These are phyloP conservation scores for Lodderomyces beijingensis DNA, from an alignment of 1,139 yeast genomes.

Conservation along the genomic window DNA sequence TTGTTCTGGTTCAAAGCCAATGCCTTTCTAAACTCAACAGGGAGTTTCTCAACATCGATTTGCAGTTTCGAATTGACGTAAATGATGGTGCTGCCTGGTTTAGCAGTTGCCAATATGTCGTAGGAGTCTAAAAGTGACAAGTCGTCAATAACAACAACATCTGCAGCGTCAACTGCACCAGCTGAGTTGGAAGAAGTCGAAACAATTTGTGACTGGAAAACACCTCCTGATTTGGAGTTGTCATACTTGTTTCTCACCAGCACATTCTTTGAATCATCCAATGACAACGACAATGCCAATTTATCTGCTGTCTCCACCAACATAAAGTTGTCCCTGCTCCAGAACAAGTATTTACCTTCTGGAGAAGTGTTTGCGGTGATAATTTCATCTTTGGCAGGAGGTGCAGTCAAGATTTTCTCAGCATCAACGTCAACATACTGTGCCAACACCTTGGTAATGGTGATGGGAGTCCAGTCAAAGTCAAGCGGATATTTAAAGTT, in stretches of 20 bases:
- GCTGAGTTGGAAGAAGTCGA: slow-evolving; percentile 32
- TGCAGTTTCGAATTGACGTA: slow-evolving; percentile 36
- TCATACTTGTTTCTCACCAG: slow-evolving; percentile 65
- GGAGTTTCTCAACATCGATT: slow-evolving; percentile 46
- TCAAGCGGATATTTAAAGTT: slow-evolving; percentile 51
- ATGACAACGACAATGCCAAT: slow-evolving; percentile 67
- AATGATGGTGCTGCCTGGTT: slow-evolving; percentile 54
- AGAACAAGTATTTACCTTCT: slow-evolving; percentile 52
- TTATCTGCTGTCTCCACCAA: slow-evolving; percentile 57
- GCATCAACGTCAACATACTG: slow-evolving; percentile 37
- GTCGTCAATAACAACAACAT: slow-evolving; percentile 62
- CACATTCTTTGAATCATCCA: slow-evolving; percentile 54
- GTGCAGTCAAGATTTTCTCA: slow-evolving; percentile 12
- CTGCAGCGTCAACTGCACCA: slow-evolving; percentile 52
- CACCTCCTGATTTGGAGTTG: slow-evolving; percentile 67
- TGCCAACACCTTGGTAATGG: slow-evolving; percentile 45
- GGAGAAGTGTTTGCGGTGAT: slow-evolving; percentile 43
- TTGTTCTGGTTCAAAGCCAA: slow-evolving; percentile 51
- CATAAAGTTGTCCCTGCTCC: slow-evolving; percentile 64
- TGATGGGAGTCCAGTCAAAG: slow-evolving; percentile 55
- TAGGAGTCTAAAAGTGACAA: slow-evolving; percentile 47
- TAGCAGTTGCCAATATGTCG: slow-evolving; percentile 60
- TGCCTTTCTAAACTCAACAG: slow-evolving; percentile 50
- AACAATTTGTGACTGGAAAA: slow-evolving; percentile 71
- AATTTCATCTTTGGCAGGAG: slow-evolving; percentile 12